Evolutionary conservation across 306 rosid species (phyloP), one percentile per base, ranked within the genome.

Genomic region (Hippophae gyantsensis): DNA sequence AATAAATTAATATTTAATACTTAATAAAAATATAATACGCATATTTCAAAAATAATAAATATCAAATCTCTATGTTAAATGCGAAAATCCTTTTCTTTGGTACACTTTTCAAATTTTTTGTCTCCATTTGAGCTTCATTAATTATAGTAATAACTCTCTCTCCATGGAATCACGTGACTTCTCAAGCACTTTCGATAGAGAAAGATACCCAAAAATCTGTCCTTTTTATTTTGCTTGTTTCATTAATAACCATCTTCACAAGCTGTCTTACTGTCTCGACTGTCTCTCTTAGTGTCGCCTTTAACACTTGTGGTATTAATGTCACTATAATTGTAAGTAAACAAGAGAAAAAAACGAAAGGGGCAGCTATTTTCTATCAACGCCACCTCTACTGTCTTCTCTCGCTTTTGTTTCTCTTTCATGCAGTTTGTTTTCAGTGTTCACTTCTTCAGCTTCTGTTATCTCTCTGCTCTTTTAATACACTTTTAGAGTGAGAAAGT

Each of bases 341-440:
- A 52, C 23, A 58, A 54, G 25, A 44, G 51, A 10, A 66, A 65
- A 63, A 65, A 43, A 55, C 61, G 60, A 61, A 57, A 53, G 23
- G 62, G 70, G 43, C 49, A 59, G 62, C 67, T 59, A 58, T 56
- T 18, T 18, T 18, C 54, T 9, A 65, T 7, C 25, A 3, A 41
- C 38, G 4, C 38, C 38, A 32, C 38, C 38, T 32, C 38, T 32
- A 32, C 38, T 32, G 38, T 32, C 38, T 2, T 32, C 38, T 32
- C 38, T 18, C 23, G 23, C 23, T 18, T 18, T 18, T 18, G 23
- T 46, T 27, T 52, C 50, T 60, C 54, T 50, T 47, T 61, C 70
- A 57, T 74, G 69, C 65, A 59, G 69, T 55, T 78, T 73, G 68
- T 76, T 52, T 62, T 50, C 60, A 48, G 54, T 56, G 49, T 55